Evolutionary conservation across 1,284 basidiomycete genomes (phyloP), one percentile per base, ranked within the genome.

Genomic region (Ceratobasidium sp.): DNA sequence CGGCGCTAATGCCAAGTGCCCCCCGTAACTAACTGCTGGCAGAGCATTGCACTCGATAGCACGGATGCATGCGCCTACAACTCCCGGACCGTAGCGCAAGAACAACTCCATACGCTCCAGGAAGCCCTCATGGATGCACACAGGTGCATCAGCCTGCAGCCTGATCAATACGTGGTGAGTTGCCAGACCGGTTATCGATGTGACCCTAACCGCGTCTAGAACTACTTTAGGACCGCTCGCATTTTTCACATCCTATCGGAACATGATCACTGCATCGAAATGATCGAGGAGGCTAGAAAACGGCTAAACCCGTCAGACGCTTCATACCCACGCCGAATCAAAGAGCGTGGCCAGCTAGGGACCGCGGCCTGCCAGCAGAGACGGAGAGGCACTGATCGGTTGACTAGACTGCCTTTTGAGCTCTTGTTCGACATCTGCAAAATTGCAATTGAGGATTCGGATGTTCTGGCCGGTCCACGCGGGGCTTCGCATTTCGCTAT

Each of bases 71-170:
- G 80, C 32, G 77, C 88, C 17, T 88, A 85, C 68, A 90, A 92
- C 73, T 89, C 88, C 29, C 85, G 91, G 25, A 88, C 90, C 0
- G 86, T 86, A 0, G 83, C 85, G 1, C 82, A 86, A 72, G 84
- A 88, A 74, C 87, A 83, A 72, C 81, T 89, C 1, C 84, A 82
- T 5, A 81, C 81, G 57, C 73, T 77, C 34, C 88, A 86, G 71
- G 84, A 87, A 17, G 89, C 89, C 0, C 79, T 93, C 10, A 79
- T 78, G 13, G 90, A 92, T 74, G 84, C 86, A 7, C 87, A 85
- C 76, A 80, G 78, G 55, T 86, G 85, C 22, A 89, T 93, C 57
- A 82, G 86, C 64, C 77, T 88, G 7, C 84, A 85, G 4, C 88
- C 88, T 1, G 76, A 82, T 15, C 82, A 82, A 34, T 89, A 87